Conservation (phyloP, 2,329 filamentous ascomycete genomes). For the Curvularia sp. region DNA sequence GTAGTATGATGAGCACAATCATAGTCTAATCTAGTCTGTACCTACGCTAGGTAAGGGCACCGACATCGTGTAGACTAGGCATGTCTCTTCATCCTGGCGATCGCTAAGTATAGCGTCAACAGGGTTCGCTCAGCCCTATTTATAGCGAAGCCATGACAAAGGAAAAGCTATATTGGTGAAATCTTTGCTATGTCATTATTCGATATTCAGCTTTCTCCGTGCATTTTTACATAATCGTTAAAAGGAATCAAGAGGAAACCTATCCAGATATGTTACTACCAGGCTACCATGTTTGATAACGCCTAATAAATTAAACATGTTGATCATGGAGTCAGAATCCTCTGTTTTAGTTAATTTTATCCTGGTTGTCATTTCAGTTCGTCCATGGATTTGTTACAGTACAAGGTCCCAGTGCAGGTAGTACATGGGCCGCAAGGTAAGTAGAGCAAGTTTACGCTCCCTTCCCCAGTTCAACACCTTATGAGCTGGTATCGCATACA, state of each 20-base stretch:
- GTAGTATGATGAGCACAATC: neutral
- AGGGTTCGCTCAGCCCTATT: neutral
- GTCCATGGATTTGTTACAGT: neutral
- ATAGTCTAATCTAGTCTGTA: neutral
- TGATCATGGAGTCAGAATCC: neutral
- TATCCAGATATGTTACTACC: neutral
- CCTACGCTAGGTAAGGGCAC: neutral
- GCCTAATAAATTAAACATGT: neutral
- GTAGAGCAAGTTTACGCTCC: neutral
- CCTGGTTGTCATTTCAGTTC: neutral
- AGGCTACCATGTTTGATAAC: neutral
- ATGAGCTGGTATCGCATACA: neutral
- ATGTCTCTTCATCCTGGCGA: neutral
- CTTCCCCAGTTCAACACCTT: neutral
- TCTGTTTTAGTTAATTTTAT: neutral
- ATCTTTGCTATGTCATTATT: neutral
- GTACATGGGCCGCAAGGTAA: neutral
- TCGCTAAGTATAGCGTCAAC: neutral
- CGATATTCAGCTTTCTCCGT: neutral
- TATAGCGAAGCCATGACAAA: neutral
- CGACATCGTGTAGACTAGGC: neutral
- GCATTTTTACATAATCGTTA: neutral
- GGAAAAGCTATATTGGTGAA: neutral
- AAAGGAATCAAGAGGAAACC: neutral
- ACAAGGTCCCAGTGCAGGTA: neutral